Percentiles rank a stretch among this genome's conserved stretches.
Conservation (phyloP, 495 filamentous ascomycete species). For the Hyaloscypha variabilis region DNA sequence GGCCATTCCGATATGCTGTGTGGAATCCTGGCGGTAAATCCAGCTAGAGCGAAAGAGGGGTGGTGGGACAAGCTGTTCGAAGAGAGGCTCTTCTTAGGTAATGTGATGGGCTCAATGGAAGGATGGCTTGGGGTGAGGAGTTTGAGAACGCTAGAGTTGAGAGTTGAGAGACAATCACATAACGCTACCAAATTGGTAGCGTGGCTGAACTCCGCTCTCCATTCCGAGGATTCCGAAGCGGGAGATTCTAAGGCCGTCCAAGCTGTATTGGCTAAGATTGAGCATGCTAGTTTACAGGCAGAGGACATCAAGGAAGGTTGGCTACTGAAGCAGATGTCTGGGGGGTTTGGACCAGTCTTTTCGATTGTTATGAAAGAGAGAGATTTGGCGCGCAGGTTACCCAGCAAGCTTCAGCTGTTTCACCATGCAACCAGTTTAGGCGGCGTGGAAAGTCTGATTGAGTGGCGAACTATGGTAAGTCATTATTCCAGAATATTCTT, state of each 20-base stretch:
- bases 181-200: conserved; percentile 68
- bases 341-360: conserved; percentile 89
- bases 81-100: conserved; percentile 77
- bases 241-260: conserved; percentile 43
- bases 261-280: conserved; percentile 58
- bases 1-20: conserved; percentile 91
- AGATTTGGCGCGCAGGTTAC: conserved; percentile 65
- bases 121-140: conserved; percentile 89
- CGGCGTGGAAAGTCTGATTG: conserved; percentile 91
- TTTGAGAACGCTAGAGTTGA: conserved; percentile 81
- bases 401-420: conserved; percentile 78
- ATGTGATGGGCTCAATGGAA: conserved; percentile 88
- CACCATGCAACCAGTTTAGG: conserved; percentile 95
- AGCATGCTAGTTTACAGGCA: conserved; percentile 77
- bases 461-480: conserved; percentile 75
- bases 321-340: conserved; percentile 88
- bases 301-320: conserved; percentile 61
- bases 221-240: neutral
- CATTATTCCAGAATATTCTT: neutral
- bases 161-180: conserved; percentile 72
- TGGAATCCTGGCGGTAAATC: conserved; percentile 72
- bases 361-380: conserved; percentile 64
- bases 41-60: conserved; percentile 40
- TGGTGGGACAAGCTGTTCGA: conserved; percentile 58
- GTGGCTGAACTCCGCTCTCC: conserved; percentile 63